Conservation (phyloP, 2,329 filamentous ascomycete genomes). For the Xylariales sp. region DNA sequence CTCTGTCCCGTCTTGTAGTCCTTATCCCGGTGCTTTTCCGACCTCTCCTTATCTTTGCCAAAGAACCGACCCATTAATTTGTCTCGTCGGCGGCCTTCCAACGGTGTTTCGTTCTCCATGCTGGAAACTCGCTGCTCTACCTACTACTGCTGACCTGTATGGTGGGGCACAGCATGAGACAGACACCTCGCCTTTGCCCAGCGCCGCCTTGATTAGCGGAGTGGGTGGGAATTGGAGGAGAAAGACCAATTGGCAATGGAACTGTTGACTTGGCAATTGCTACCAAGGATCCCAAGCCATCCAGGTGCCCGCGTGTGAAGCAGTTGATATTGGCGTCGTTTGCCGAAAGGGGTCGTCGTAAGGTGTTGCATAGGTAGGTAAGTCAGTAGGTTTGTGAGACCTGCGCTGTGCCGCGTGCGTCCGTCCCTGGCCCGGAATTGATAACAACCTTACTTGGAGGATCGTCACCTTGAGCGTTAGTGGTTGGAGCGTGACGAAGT, state of each 20-base stretch:
- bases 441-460: too few species aligned
- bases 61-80: slow-evolving; percentile 63
- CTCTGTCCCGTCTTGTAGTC: slow-evolving; percentile 34
- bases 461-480: too few species aligned
- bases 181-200: not conserved
- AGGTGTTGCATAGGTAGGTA: too few species aligned
- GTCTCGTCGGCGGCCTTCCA: slow-evolving; percentile 25
- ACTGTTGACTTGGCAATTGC: too few species aligned
- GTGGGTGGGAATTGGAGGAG: not conserved
- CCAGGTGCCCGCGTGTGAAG: too few species aligned
- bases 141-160: not conserved
- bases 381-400: too few species aligned
- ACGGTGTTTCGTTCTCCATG: slow-evolving; percentile 26
- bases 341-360: too few species aligned
- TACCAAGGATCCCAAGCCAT: too few species aligned
- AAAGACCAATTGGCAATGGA: not conserved
- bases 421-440: too few species aligned
- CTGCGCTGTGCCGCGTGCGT: too few species aligned
- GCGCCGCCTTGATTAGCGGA: not conserved
- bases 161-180: not conserved
- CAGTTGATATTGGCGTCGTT: too few species aligned
- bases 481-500: not conserved
- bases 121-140: slow-evolving; percentile 6
- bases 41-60: slow-evolving; percentile 34
- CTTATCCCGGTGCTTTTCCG: slow-evolving; percentile 21